Evolutionary conservation across 352 stramenopile species (phyloP).

Genomic region (Phytophthora idaei): DNA sequence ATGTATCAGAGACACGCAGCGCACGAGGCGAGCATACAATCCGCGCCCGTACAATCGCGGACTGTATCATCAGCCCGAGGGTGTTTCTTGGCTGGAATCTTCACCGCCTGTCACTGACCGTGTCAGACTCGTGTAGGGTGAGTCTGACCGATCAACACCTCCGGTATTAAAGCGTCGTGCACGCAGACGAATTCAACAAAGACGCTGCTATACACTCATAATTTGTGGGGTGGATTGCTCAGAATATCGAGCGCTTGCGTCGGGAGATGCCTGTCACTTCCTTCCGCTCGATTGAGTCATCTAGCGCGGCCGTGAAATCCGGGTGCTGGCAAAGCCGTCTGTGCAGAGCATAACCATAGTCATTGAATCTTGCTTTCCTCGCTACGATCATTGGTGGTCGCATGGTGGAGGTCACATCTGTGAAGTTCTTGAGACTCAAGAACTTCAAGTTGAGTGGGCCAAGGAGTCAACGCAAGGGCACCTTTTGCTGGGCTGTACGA

Average conservation of each 20-base stretch:
- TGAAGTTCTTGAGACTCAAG: constrained; percentile 29
- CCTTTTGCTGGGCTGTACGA: constrained; percentile 57
- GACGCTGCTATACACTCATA: constrained; percentile 2
- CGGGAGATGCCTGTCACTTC: not conserved
- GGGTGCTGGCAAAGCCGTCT: too few species aligned
- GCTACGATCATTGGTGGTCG: constrained; percentile 75
- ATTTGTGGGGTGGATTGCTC: constrained; percentile 23
- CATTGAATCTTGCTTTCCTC: not conserved
- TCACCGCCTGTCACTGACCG: too few species aligned
- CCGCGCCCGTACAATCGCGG: not conserved
- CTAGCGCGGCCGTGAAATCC: too few species aligned
- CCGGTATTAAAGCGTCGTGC: constrained; percentile 18
- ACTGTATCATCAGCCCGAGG: constrained; percentile 5
- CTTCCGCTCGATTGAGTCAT: too few species aligned
- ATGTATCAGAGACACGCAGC: constrained; percentile 12
- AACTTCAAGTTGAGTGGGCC: constrained; percentile 34
- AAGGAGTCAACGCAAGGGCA: constrained; percentile 69
- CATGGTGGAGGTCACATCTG: constrained; percentile 72
- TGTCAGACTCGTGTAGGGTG: constrained; percentile 8
- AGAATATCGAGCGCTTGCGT: not conserved
- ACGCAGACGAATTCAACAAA: constrained; percentile 29
- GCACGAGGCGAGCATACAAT: constrained; percentile 17
- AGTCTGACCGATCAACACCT: constrained; percentile 7
- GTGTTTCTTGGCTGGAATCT: not conserved
- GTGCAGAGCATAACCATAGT: too few species aligned